Percentiles rank a stretch among this genome's conserved stretches.
These are phyloP conservation scores for Candida tammaniensis DNA, from an alignment of 805 yeast genomes.

Conservation along the genomic window DNA sequence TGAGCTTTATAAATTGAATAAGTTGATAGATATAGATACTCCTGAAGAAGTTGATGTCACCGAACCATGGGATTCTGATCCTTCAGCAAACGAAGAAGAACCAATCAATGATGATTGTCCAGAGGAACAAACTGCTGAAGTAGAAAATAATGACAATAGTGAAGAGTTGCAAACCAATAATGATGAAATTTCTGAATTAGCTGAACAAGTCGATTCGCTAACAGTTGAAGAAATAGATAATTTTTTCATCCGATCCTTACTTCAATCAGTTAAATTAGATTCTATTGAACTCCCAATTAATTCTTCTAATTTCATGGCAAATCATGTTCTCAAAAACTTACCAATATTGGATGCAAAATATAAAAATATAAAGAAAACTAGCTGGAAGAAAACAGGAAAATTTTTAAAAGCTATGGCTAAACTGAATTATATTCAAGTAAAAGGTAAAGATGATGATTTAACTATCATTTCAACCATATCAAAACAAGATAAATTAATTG, in stretches of 20 bases:
- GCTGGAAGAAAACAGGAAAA: slow-evolving; percentile 88
- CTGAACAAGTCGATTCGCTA: slow-evolving; percentile 23
- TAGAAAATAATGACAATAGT: slow-evolving; percentile 8
- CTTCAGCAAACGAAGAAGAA: background rate
- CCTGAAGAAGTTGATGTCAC: slow-evolving; percentile 27
- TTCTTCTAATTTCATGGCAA: slow-evolving; percentile 74
- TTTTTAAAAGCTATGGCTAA: slow-evolving; percentile 86
- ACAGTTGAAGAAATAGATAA: slow-evolving; percentile 67
- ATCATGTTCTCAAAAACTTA: slow-evolving; percentile 65
- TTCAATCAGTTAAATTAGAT: slow-evolving; percentile 63
- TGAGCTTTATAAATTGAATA: slow-evolving; percentile 51
- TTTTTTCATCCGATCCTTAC: slow-evolving; percentile 66
- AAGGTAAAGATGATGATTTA: slow-evolving; percentile 85
- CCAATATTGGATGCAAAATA: slow-evolving; percentile 57
- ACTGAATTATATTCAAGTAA: slow-evolving; percentile 59
- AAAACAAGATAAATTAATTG: slow-evolving; percentile 45
- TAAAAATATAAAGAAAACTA: slow-evolving; percentile 70
- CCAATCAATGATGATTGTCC: too few relatives aligned
- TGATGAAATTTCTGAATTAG: slow-evolving; percentile 11
- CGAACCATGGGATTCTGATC: slow-evolving; percentile 32
- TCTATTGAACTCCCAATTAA: slow-evolving; percentile 61
- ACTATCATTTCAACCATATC: slow-evolving; percentile 52
- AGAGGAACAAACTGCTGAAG: slow-evolving; percentile 9
- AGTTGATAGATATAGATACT: slow-evolving; percentile 34
- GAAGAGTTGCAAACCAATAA: slow-evolving; percentile 7